Conservation (phyloP, 2,329 filamentous ascomycete genomes). For the Botryosphaeria dothidea region DNA sequence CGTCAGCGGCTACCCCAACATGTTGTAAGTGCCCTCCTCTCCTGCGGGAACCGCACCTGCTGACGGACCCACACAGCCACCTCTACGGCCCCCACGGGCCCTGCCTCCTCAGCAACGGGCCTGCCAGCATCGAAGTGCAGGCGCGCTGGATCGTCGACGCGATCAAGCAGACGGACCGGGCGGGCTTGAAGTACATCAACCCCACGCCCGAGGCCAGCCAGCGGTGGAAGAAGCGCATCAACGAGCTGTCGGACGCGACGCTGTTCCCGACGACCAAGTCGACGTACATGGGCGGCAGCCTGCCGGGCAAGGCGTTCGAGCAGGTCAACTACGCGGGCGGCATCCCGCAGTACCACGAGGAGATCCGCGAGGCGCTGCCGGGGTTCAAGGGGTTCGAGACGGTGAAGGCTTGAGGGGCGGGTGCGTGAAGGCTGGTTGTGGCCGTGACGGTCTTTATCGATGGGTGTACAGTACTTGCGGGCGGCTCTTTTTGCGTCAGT, state of each 20-base stretch:
- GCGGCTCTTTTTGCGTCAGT: too few species aligned
- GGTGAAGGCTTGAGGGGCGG: conserved; percentile 7
- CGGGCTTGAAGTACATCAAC: conserved; percentile 35
- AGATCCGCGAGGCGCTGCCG: conserved; percentile 39
- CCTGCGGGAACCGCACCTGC: too few species aligned
- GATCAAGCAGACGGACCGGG: conserved; percentile 32
- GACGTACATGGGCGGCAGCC: conserved; percentile 47
- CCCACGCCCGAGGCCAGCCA: conserved; percentile 40
- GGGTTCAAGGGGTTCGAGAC: conserved; percentile 32
- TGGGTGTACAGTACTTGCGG: too few species aligned
- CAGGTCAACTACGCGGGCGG: conserved; percentile 42
- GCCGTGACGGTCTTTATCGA: too few species aligned
- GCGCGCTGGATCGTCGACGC: conserved; percentile 40
- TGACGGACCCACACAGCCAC: too few species aligned
- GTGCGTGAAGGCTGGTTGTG: too few species aligned
- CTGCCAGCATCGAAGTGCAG: conserved; percentile 44
- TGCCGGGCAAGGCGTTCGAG: conserved; percentile 49
- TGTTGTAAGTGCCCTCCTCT: conserved; percentile 28
- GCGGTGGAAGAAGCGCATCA: conserved; percentile 42
- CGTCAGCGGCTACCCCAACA: conserved; percentile 41
- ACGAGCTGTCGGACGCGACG: conserved; percentile 42
- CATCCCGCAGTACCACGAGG: conserved; percentile 40
- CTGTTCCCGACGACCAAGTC: conserved; percentile 40
- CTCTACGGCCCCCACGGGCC: conserved; percentile 47
- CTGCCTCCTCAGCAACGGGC: conserved; percentile 45